phyloP scores from a whole-genome alignment of 495 filamentous ascomycete species.

The Symbiotaphrina buchneri region DNA sequence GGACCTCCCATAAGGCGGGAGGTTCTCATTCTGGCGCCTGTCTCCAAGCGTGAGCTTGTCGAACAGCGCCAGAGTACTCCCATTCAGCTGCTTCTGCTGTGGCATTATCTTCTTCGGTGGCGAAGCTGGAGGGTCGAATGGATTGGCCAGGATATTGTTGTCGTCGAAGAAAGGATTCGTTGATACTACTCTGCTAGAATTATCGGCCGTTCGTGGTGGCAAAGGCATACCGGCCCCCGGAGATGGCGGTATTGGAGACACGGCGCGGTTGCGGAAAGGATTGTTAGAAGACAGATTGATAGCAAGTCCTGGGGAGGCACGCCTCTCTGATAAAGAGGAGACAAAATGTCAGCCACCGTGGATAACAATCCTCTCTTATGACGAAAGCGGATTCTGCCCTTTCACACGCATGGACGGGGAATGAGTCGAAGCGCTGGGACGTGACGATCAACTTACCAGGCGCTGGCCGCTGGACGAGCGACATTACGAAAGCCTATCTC shows the following conservation, averaged over 20 bases:
- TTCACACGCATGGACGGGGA: too few relatives aligned
- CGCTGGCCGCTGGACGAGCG: too few relatives aligned
- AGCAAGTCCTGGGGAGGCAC: too few relatives aligned
- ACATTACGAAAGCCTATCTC: too few relatives aligned
- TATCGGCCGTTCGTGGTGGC: conserved; percentile 22
- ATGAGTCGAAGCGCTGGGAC: too few relatives aligned
- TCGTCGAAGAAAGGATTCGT: conserved; percentile 69
- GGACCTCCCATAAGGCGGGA: conserved; percentile 16
- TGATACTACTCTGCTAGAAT: conserved; percentile 42
- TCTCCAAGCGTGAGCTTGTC: conserved; percentile 14
- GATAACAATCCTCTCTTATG: too few relatives aligned
- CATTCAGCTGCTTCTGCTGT: conserved; percentile 1
- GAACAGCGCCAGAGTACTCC: conserved; percentile 10
- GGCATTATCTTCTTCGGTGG: conserved; percentile 3
- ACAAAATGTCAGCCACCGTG: too few relatives aligned
- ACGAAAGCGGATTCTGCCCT: too few relatives aligned
- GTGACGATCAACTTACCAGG: too few relatives aligned
- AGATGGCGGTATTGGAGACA: conserved; percentile 30
- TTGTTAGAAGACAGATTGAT: conserved; percentile 85
- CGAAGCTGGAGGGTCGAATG: conserved; percentile 13
- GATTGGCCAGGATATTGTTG: conserved; percentile 20
- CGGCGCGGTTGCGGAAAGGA: conserved; percentile 83
- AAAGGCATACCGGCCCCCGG: conserved; percentile 12
- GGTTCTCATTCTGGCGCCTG: conserved; percentile 19
- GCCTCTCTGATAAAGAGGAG: too few relatives aligned